Base-by-base conservation (phyloP, 164 flowering plant species). In the Chloranthus sessilifolius region DNA sequence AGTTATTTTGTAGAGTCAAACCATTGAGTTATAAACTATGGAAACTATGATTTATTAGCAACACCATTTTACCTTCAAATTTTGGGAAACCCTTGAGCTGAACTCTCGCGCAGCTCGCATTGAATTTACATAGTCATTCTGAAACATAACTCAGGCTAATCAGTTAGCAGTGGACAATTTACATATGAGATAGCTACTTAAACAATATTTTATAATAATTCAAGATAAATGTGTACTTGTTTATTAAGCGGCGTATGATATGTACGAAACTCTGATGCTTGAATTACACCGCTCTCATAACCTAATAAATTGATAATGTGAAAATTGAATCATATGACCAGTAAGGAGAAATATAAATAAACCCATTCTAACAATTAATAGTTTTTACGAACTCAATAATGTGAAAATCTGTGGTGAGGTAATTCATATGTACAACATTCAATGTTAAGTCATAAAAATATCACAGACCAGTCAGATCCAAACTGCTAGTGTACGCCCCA, bases 181-280 rank as follows among this genome's bases (percentile, higher is more conserved):
- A 56, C 8, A 16, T 8, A 28, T 7, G 10, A 7, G 30, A 36
- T 45, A 19, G 15, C 26, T 9, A 4, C 22, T 20, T 3, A 48
- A 25, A 22, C 2, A 33, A 36, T 20, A 28, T 15, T 7, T 5
- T 15, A 5, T 2, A 25, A 22, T 28, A 37, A 2, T 26, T 15
- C 35, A 55, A 49, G 5, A 52, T 8, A 20, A 7, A 9, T 8
- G 2, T 61, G 19, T 78, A 89, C 99, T 81, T 94, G 99, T 62
- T 87, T 94, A 70, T 87, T 94, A 19, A 94, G 85, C 26, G 99
- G 99, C 0, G 87, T 94, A 63, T 94, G 99, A 66, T 87, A 94
- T 34, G 99, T 94, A 31, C 97, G 95, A 57, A 89, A 94, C 39
- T 81, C 82, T 14, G 99, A 89, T 38, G 99, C 92, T 50, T 57